Evolutionary conservation across 1,139 yeast genomes (phyloP).

Genomic region (Trichomonascaceae sp.): DNA sequence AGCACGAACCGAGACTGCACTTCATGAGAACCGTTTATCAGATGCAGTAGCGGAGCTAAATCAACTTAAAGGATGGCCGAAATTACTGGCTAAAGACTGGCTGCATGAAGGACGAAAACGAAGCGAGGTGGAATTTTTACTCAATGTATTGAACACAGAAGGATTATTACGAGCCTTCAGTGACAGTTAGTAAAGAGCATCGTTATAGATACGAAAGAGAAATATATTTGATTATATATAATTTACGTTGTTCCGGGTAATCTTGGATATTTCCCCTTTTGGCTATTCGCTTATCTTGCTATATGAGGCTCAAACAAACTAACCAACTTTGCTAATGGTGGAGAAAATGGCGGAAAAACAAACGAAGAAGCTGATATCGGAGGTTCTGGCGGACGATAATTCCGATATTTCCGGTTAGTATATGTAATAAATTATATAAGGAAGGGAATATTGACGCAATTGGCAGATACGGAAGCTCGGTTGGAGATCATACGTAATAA

Average conservation of each 20-base stretch:
- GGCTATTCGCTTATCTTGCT: neutral
- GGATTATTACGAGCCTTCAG: constrained; percentile 20
- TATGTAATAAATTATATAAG: neutral
- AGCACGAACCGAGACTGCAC: constrained; percentile 74
- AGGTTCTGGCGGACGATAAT: neutral
- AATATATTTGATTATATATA: too few relatives aligned
- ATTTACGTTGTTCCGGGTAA: neutral
- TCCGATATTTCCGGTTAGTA: neutral
- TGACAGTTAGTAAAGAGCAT: neutral
- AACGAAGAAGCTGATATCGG: neutral
- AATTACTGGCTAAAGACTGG: constrained; percentile 89
- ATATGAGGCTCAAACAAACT: neutral
- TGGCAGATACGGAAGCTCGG: neutral
- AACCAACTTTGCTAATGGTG: neutral
- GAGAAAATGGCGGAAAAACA: constrained; percentile 1
- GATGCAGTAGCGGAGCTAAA: constrained; percentile 91
- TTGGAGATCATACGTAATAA: constrained; percentile 1
- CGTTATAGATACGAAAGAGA: neutral
- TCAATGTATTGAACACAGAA: constrained; percentile 59
- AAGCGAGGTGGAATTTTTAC: constrained; percentile 76
- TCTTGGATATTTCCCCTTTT: neutral
- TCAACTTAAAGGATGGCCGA: constrained; percentile 87
- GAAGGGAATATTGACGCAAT: neutral
- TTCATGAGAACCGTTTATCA: constrained; percentile 72
- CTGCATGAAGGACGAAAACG: constrained; percentile 81